These are phyloP conservation scores for Urtica urens DNA, from an alignment of 306 rosid genomes.

Conservation along the genomic window DNA sequence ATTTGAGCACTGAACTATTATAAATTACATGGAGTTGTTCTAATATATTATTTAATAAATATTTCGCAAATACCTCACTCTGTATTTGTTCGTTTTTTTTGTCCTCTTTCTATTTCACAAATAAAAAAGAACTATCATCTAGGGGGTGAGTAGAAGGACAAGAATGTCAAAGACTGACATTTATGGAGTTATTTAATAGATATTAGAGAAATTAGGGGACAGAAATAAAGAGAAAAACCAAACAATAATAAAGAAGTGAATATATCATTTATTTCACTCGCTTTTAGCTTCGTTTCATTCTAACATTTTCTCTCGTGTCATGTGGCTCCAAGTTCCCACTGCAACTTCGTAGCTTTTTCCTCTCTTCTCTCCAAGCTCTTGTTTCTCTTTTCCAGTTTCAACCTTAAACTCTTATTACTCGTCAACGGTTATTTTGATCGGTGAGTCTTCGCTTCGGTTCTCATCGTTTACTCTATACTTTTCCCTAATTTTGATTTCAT, in stretches of 20 bases:
- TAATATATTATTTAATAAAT: too few species aligned
- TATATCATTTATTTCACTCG: constrained; percentile 40
- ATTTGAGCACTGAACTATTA: too few species aligned
- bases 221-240: not conserved
- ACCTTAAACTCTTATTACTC: constrained; percentile 7
- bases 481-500: constrained; percentile 2
- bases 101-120: too few species aligned
- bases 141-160: not conserved
- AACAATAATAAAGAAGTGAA: not conserved
- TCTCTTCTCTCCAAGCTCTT: constrained; percentile 19
- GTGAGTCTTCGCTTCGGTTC: constrained; percentile 47
- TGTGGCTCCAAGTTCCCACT: constrained; percentile 37
- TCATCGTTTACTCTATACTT: not conserved
- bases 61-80: too few species aligned
- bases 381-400: constrained; percentile 5
- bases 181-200: not conserved
- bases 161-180: not conserved
- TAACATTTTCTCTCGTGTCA: constrained; percentile 22
- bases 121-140: too few species aligned
- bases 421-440: constrained; percentile 24
- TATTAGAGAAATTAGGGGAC: not conserved
- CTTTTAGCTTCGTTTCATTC: constrained; percentile 23
- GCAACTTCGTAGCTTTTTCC: constrained; percentile 33
- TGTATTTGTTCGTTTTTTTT: too few species aligned
- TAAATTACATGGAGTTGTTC: too few species aligned